Conservation (phyloP, 106 monocot species). For the Phalaenopsis equestris region DNA sequence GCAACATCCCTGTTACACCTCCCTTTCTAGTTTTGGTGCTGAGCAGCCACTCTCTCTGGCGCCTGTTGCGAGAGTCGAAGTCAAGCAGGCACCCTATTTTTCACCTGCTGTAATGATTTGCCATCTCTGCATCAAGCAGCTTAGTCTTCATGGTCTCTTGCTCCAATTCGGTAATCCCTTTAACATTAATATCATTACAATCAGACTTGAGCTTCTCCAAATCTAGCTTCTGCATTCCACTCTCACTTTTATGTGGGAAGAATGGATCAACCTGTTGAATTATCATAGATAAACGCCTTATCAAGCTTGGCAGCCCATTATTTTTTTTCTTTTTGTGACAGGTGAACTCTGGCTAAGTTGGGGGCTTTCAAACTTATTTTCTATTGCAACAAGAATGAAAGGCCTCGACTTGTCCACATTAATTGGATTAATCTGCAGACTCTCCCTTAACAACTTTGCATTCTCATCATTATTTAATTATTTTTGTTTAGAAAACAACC, state of each 20-base stretch:
- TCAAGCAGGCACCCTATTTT: too few relatives aligned
- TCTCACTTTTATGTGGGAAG: not conserved
- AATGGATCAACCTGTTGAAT: not conserved
- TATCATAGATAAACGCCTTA: constrained; percentile 1
- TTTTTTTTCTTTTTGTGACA: constrained; percentile 4
- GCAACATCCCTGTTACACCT: too few relatives aligned
- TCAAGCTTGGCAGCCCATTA: not conserved
- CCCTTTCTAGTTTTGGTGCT: too few relatives aligned
- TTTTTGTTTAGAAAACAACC: constrained; percentile 28
- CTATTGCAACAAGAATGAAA: not conserved
- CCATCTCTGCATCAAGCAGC: constrained; percentile 3
- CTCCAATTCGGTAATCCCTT: not conserved
- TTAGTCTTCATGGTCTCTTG: constrained; percentile 3
- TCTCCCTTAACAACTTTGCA: constrained; percentile 17
- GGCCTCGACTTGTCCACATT: constrained; percentile 20
- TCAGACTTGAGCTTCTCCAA: not conserved
- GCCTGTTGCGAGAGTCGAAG: too few relatives aligned
- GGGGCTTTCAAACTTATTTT: constrained; percentile 5
- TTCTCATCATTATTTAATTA: constrained; percentile 22
- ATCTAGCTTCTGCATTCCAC: not conserved
- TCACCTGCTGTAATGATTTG: not conserved
- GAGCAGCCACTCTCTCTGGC: too few relatives aligned
- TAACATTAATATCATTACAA: not conserved
- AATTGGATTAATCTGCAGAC: constrained; percentile 24
- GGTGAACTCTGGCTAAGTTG: constrained; percentile 7